Percentiles rank a stretch among this genome's conserved stretches.
These are phyloP conservation scores for Hydrangea macrophylla DNA, from an alignment of 148 eudicot species.

Conservation along the genomic window DNA sequence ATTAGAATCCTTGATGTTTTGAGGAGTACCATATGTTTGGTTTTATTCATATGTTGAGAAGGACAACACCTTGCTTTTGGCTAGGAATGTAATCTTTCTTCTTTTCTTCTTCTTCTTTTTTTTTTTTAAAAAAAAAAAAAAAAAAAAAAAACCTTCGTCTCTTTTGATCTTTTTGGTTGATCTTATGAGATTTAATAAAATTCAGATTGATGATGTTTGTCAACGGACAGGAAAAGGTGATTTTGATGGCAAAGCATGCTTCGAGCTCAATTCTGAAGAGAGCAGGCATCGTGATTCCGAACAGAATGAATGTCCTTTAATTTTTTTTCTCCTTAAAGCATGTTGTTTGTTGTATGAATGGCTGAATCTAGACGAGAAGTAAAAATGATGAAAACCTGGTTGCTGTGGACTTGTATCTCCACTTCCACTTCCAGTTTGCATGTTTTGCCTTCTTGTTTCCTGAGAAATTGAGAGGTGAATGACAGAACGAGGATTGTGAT, in stretches of 20 bases:
- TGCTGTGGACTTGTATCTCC: too few species aligned
- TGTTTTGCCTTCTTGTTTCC: too few species aligned
- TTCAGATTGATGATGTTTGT: not conserved
- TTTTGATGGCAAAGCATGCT: slow-evolving; percentile 55
- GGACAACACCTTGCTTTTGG: not conserved
- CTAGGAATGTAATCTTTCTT: too few species aligned
- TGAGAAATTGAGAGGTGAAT: too few species aligned
- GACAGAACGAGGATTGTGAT: too few species aligned
- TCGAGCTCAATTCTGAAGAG: slow-evolving; percentile 55
- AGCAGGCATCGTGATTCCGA: slow-evolving; percentile 72
- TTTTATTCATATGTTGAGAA: not conserved
- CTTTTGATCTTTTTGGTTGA: not conserved
- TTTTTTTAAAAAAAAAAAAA: too few species aligned
- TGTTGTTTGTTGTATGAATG: not conserved
- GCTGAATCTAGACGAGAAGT: not conserved
- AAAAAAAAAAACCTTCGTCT: too few species aligned
- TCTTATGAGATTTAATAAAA: not conserved
- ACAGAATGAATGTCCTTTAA: slow-evolving; percentile 55
- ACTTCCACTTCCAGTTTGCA: too few species aligned
- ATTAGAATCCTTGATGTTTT: not conserved
- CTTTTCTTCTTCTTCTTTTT: too few species aligned
- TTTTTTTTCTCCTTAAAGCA: not conserved
- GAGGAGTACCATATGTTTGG: not conserved
- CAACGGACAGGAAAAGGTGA: slow-evolving; percentile 51
- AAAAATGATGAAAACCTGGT: not conserved